Percentiles rank a stretch among this genome's conserved stretches.
phyloP scores from a whole-genome alignment of 2,329 filamentous ascomycete species.

The Fusarium sp. region DNA sequence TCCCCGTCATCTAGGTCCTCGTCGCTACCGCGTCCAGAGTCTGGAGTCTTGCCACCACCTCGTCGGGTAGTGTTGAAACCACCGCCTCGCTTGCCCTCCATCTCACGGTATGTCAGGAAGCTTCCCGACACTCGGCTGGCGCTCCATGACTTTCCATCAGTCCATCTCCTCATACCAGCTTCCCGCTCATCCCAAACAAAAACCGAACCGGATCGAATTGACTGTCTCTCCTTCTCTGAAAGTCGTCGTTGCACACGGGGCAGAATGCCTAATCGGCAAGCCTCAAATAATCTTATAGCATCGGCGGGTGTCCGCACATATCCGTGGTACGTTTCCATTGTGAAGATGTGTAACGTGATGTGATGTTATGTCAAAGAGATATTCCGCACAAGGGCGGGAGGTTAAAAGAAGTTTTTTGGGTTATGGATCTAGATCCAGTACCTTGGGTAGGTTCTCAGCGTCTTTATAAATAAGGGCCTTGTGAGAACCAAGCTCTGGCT shows the following conservation, averaged over 20 bases:
- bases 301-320: slow-evolving; percentile 95
- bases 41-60: slow-evolving; percentile 79
- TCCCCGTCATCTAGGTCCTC: slow-evolving; percentile 87
- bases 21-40: slow-evolving; percentile 82
- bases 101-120: slow-evolving; percentile 96
- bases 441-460: slow-evolving; percentile 27
- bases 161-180: slow-evolving; percentile 98
- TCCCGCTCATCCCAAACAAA: slow-evolving; percentile 99
- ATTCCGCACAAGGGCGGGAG: slow-evolving; percentile 30
- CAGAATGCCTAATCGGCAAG: slow-evolving; percentile 87
- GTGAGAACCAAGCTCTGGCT: slow-evolving; percentile 37
- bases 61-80: slow-evolving; percentile 70
- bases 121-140: slow-evolving; percentile 96
- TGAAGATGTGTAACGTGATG: slow-evolving; percentile 41
- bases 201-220: slow-evolving; percentile 94
- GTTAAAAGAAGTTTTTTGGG: slow-evolving; percentile 21
- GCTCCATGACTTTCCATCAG: slow-evolving; percentile 98
- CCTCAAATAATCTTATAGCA: slow-evolving; percentile 98
- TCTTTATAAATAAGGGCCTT: slow-evolving; percentile 34
- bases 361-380: slow-evolving; percentile 18
- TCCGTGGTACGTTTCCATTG: slow-evolving; percentile 97
- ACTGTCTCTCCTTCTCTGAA: slow-evolving; percentile 96
- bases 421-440: slow-evolving; percentile 32
- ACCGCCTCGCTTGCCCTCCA: slow-evolving; percentile 96
- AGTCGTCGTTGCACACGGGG: slow-evolving; percentile 91